These are phyloP conservation scores for Microsporum canis DNA, from an alignment of 2,329 filamentous ascomycete genomes.

Conservation along the genomic window DNA sequence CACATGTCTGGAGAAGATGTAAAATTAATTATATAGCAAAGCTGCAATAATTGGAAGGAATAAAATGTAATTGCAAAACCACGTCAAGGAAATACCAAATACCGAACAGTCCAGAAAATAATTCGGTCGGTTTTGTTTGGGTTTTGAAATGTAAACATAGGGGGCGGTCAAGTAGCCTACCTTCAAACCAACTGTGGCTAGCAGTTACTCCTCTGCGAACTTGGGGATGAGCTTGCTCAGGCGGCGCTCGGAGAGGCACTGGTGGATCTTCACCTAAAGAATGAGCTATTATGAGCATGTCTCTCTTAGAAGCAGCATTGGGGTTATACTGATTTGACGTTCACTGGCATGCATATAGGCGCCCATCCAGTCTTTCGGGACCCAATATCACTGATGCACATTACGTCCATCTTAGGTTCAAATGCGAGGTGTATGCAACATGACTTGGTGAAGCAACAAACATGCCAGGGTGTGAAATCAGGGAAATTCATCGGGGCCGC, in stretches of 20 bases:
- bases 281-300: not conserved
- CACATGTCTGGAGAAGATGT: slow-evolving; percentile 31
- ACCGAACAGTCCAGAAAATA: not conserved
- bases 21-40: slow-evolving; percentile 28
- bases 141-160: not conserved
- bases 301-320: not conserved
- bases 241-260: not conserved
- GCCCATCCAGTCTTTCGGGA: not conserved
- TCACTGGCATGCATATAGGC: not conserved
- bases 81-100: slow-evolving; percentile 7
- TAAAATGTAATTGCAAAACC: slow-evolving; percentile 11
- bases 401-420: not conserved
- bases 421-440: not conserved
- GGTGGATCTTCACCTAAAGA: not conserved
- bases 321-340: not conserved
- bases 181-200: not conserved
- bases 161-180: not conserved
- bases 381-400: not conserved
- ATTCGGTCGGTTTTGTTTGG: not conserved
- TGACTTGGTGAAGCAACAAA: not conserved
- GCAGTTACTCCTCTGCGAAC: not conserved
- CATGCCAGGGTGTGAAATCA: not conserved
- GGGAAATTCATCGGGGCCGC: not conserved
- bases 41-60: slow-evolving; percentile 6
- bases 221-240: not conserved